These are phyloP conservation scores for Xylariaceae sp. DNA, from an alignment of 2,329 filamentous ascomycete species.

Conservation along the genomic window DNA sequence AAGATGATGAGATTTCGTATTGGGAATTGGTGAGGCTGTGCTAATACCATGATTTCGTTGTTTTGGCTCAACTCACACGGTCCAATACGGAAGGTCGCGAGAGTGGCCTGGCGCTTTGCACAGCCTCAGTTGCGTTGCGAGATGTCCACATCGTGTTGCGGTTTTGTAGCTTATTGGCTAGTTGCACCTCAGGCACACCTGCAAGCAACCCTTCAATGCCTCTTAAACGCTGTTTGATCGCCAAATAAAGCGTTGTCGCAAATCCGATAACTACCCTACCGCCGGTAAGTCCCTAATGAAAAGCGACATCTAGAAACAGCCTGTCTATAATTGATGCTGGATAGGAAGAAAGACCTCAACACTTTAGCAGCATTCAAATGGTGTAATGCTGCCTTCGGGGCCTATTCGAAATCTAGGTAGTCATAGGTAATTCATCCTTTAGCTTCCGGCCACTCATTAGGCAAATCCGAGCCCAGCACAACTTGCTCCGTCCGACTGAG, in stretches of 20 bases:
- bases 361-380: too few relatives aligned
- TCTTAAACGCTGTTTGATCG: background rate
- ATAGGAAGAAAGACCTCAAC: too few relatives aligned
- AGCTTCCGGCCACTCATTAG: slow-evolving; percentile 41
- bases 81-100: slow-evolving; percentile 12
- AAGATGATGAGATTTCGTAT: slow-evolving; percentile 8
- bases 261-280: too few relatives aligned
- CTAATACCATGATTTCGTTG: background rate
- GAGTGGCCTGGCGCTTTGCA: slow-evolving; percentile 10
- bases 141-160: too few relatives aligned
- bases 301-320: too few relatives aligned
- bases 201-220: background rate
- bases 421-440: slow-evolving; percentile 8
- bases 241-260: background rate
- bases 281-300: too few relatives aligned
- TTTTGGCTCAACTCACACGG: background rate
- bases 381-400: too few relatives aligned
- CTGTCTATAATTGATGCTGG: too few relatives aligned
- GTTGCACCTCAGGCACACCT: too few relatives aligned
- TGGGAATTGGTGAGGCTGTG: slow-evolving; percentile 24
- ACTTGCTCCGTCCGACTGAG: slow-evolving; percentile 51
- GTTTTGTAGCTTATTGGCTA: too few relatives aligned
- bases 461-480: slow-evolving; percentile 48
- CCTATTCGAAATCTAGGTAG: too few relatives aligned
- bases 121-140: background rate